Conservation (phyloP, 108 stramenopile species). For the Nitzschia sp. region DNA sequence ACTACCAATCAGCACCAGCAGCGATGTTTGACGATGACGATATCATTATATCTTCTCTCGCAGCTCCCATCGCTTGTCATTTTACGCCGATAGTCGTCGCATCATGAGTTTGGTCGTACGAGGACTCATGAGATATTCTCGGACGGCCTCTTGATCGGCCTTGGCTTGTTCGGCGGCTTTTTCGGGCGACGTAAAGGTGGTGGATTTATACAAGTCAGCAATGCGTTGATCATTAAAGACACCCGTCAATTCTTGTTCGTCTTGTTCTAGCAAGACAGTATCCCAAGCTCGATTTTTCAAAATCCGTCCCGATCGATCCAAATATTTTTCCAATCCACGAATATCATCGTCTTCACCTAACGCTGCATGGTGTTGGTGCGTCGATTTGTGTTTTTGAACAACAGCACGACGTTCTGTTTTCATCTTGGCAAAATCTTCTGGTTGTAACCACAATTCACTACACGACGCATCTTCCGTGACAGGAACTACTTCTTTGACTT, state of each 20-base stretch:
- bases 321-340: conserved; percentile 39
- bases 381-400: conserved; percentile 18
- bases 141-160: conserved; percentile 15
- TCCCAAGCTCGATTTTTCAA: conserved; percentile 34
- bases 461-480: neutral
- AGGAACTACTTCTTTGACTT: conserved; percentile 30
- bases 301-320: conserved; percentile 10
- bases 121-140: conserved; percentile 24
- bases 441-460: conserved; percentile 30
- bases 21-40: no score
- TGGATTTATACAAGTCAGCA: conserved; percentile 17
- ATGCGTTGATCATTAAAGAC: conserved; percentile 26
- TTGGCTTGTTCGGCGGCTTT: conserved; percentile 10
- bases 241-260: conserved; percentile 33
- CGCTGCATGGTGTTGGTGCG: neutral
- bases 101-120: conserved; percentile 25
- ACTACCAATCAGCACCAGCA: no score
- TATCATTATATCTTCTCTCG: no score
- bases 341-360: conserved; percentile 18
- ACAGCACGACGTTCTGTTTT: conserved; percentile 18
- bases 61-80: no score
- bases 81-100: conserved; percentile 16
- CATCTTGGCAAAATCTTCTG: conserved; percentile 28
- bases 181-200: conserved; percentile 9
- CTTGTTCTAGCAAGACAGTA: conserved; percentile 34